Base-by-base conservation (phyloP, 73 alveolate genomes). In the Symbiodinium natans region DNA sequence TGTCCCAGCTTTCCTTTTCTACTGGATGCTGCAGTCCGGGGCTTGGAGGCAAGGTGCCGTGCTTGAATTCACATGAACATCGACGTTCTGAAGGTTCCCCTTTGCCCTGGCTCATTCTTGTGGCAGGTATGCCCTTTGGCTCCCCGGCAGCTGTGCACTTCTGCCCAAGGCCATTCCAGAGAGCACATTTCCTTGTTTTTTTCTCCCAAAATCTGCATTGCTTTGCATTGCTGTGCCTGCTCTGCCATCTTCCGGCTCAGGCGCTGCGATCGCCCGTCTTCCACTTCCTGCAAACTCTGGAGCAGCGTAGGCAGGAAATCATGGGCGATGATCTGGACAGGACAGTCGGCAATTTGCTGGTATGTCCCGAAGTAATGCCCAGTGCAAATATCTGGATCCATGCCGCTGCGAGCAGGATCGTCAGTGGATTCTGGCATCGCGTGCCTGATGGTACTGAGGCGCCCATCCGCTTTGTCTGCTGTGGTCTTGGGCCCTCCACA, bases 361-460 rank as follows among this genome's bases (percentile, higher is more conserved):
- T n/a, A n/a, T n/a, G n/a, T 13, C 31, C 46, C 2, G 83, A 21
- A 71, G 71, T 10, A 19, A 19, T n/a, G n/a, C n/a, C 15, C 25
- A 52, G 3, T 8, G 31, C n/a, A 52, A 4, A 52, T 29, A 10
- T 11, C 31, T 52, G n/a, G 29, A 52, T 29, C 71, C 71, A 52
- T 52, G 2, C 71, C 42, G 33, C 2, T 33, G 9, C 41, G 42
- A 1, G 33, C 86, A 88, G 95, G 95, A 88, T 80, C 71, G 7
- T 88, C 46, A 13, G 8, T 39, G 86, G 74, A 19, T 63, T 88
- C 42, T 88, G 95, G 95, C 95, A 88, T 33, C 95, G 95, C 34
- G 46, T 88, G 48, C 95, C 95, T 10, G 95, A 88, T 29, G 95
- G 73, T 33, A 59, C 95, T 1, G 95, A 88, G 95, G 95, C 84